Percentiles rank a stretch among this genome's conserved stretches.
phyloP scores from a whole-genome alignment of 1,139 yeast species.

The Eremothecium cymbalariae region DNA sequence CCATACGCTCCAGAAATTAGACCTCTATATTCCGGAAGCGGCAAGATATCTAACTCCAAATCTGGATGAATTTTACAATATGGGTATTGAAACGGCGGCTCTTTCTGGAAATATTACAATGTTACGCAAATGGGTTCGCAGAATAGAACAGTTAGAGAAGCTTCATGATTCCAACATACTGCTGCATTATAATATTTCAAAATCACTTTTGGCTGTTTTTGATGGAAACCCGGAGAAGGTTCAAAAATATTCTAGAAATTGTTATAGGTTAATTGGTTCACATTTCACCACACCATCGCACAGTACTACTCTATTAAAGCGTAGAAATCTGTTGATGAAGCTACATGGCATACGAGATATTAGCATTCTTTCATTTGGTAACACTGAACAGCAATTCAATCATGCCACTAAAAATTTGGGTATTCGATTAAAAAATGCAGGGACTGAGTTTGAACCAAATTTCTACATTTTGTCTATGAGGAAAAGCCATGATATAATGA shows the following conservation, averaged over 20 bases:
- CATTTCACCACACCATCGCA: constrained; percentile 49
- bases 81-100: constrained; percentile 72
- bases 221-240: constrained; percentile 32
- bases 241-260: constrained; percentile 39
- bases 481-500: constrained; percentile 45
- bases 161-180: constrained; percentile 46
- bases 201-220: constrained; percentile 43
- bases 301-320: constrained; percentile 56
- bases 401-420: constrained; percentile 28
- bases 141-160: constrained; percentile 36
- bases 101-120: constrained; percentile 48
- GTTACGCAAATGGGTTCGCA: constrained; percentile 49
- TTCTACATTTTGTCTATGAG: constrained; percentile 56
- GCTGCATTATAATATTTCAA: constrained; percentile 61
- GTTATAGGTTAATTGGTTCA: constrained; percentile 50
- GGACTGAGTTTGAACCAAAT: constrained; percentile 54
- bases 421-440: constrained; percentile 42
- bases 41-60: constrained; percentile 21
- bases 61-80: constrained; percentile 48
- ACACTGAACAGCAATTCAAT: constrained; percentile 18
- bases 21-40: constrained; percentile 16
- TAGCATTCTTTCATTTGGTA: constrained; percentile 23
- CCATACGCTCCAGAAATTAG: constrained; percentile 35
- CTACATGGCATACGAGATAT: constrained; percentile 70
- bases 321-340: constrained; percentile 48